phyloP scores from a whole-genome alignment of 495 filamentous ascomycete species.

The Podospora conica region DNA sequence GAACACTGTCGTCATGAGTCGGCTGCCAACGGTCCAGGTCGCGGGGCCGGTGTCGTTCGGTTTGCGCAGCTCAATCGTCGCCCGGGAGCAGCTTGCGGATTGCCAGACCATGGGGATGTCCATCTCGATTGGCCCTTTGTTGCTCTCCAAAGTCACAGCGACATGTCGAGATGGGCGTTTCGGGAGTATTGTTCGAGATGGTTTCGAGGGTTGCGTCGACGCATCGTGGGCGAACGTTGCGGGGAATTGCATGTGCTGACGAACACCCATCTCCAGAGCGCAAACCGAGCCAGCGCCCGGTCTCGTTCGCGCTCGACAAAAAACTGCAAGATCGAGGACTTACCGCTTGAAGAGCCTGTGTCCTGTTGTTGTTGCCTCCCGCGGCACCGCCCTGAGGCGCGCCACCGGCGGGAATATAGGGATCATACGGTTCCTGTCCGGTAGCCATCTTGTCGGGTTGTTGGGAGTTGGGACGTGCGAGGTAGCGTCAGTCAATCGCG shows the following conservation, averaged over 20 bases:
- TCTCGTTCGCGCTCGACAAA: neutral
- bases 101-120: neutral
- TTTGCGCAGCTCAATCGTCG: neutral
- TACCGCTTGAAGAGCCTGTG: slow-evolving; percentile 73
- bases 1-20: neutral
- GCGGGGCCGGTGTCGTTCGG: neutral
- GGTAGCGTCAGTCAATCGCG: neutral
- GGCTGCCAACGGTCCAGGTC: neutral
- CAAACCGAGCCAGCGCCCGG: neutral
- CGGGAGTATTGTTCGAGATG: neutral
- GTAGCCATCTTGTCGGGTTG: slow-evolving; percentile 46
- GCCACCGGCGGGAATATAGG: slow-evolving; percentile 74
- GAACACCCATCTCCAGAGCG: neutral
- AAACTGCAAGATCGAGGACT: slow-evolving; percentile 35
- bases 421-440: slow-evolving; percentile 77
- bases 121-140: neutral
- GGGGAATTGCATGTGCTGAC: neutral
- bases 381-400: slow-evolving; percentile 33
- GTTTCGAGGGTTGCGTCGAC: neutral
- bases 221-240: neutral
- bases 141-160: neutral
- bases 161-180: neutral
- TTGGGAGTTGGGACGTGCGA: neutral
- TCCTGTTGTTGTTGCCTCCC: slow-evolving; percentile 40
- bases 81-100: neutral